Percentiles rank a stretch among this genome's conserved stretches.
Evolutionary conservation across 371 early-diverging fungal species (phyloP).

Genomic region (Vittaforma corneae): DNA sequence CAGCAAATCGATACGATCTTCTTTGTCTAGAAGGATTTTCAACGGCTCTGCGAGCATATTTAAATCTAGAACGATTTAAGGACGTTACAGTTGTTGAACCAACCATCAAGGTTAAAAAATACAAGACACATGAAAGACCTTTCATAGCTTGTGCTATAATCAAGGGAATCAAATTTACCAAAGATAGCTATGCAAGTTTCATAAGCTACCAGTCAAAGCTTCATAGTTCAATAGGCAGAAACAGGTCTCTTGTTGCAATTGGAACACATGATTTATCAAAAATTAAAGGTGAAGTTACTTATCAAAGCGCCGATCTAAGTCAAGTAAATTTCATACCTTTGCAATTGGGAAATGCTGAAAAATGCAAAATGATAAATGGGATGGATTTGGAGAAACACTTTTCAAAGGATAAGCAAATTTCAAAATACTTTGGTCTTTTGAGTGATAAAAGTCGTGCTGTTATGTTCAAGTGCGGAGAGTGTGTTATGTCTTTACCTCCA

Average conservation of each 20-base stretch:
- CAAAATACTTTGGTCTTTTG: conserved; percentile 79
- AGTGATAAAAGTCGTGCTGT: conserved; percentile 71
- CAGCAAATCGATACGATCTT: conserved; percentile 81
- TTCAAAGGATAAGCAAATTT: conserved; percentile 70
- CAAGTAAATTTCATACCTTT: conserved; percentile 83
- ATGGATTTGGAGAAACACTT: conserved; percentile 76
- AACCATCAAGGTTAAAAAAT: conserved; percentile 1
- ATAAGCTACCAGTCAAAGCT: conserved; percentile 97
- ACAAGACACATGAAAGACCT: conserved; percentile 68
- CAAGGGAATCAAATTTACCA: conserved; percentile 71
- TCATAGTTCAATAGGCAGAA: conserved; percentile 85
- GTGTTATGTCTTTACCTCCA: conserved; percentile 89
- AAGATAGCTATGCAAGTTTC: conserved; percentile 75
- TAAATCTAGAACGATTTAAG: conserved; percentile 21
- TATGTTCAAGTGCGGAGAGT: conserved; percentile 67
- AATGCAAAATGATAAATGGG: conserved; percentile 66
- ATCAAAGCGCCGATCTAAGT: conserved; percentile 74
- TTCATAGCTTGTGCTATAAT: conserved; percentile 81
- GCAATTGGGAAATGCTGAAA: conserved; percentile 63
- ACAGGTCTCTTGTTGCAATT: conserved; percentile 86
- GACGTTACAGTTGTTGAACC: conserved; percentile 23
- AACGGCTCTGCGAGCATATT: conserved; percentile 38
- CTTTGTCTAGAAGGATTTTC: conserved; percentile 50
- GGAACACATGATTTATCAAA: conserved; percentile 97
- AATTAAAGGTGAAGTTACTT: conserved; percentile 79